Evolutionary conservation across 352 stramenopile species (phyloP), one percentile per base, ranked within the genome.

Genomic region (Globisporangium paddicum): DNA sequence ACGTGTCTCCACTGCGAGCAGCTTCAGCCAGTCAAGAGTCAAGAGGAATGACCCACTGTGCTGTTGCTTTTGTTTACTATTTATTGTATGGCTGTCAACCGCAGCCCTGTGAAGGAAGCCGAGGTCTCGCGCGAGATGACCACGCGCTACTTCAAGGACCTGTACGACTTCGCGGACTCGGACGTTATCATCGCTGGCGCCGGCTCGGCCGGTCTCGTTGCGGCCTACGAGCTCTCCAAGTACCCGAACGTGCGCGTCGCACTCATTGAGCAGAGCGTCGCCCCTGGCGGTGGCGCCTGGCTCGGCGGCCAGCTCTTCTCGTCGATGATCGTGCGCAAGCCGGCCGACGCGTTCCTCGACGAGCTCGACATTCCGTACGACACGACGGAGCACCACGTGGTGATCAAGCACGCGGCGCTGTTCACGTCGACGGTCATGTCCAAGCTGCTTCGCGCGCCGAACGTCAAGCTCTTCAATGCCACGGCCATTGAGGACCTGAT

Each of bases 391-490:
- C 65, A 87, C 67, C 72, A 85, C 69, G 77, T 85, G 18, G 70
- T 87, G 50, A 84, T 87, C 66, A 82, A 82, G 67, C 77, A 87
- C 60, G 77, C 77, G 2, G 77, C 77, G 23, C 51, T 84, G 42
- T 87, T 87, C 64, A 87, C 77, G 56, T 85, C 77, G 49, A 87
- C 77, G 13, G 70, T 87, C 28, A 78, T 87, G 74, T 64, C 69
- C 44, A 87, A 87, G 77, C 58, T 84, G 35, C 55, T 87, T 45
- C 68, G 65, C 10, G 69, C 72, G 49, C 70, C 73, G 9, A 87
- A 87, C 64, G 73, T 87, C 55, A 87, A 87, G 75, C 70, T 87
- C 28, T 87, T 87, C 66, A 87, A 87, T 62, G 77, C 77, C 37
- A 87, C 77, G n/a, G 73, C 77, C 19, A 83, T 87, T 54, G 77